Evolutionary conservation across 2,329 filamentous ascomycete genomes (phyloP).

Genomic region (Pestalotiopsis sp.): DNA sequence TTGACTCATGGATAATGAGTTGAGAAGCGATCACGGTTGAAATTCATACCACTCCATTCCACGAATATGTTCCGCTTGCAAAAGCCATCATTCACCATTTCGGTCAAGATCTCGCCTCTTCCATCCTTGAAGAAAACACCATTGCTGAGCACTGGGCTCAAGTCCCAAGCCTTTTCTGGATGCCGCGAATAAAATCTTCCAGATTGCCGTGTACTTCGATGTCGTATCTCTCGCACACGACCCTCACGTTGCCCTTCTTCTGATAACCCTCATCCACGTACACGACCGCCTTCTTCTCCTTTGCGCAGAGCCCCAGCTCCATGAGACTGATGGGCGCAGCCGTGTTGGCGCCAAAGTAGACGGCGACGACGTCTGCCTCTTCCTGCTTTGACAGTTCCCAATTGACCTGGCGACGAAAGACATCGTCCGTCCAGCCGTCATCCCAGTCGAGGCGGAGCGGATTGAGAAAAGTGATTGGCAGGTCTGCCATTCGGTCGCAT

Average conservation of each 20-base stretch:
- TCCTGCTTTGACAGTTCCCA: slow-evolving; percentile 66
- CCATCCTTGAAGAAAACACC: no score
- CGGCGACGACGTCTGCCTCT: slow-evolving; percentile 52
- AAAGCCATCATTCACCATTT: no score
- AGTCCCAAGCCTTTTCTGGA: slow-evolving; percentile 35
- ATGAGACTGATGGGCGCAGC: slow-evolving; percentile 60
- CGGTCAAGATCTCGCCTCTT: no score
- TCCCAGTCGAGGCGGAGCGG: slow-evolving; percentile 62
- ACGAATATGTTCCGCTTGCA: no score
- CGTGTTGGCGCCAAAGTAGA: slow-evolving; percentile 58
- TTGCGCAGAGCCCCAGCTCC: slow-evolving; percentile 59
- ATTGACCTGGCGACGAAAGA: slow-evolving; percentile 56
- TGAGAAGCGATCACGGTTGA: no score
- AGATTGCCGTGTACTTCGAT: slow-evolving; percentile 47
- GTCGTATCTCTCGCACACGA: slow-evolving; percentile 53
- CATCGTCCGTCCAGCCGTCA: slow-evolving; percentile 50
- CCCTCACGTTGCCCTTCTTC: slow-evolving; percentile 64
- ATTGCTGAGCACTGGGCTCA: not conserved
- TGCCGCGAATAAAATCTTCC: slow-evolving; percentile 39
- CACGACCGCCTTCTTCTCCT: slow-evolving; percentile 50
- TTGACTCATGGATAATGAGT: no score
- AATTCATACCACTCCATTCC: no score
- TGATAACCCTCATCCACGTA: slow-evolving; percentile 52
- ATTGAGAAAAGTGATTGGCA: slow-evolving; percentile 59
- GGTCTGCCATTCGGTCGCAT: slow-evolving; percentile 38